Evolutionary conservation across 257 asterid genomes (phyloP).

Genomic region (Solanum habrochaites): DNA sequence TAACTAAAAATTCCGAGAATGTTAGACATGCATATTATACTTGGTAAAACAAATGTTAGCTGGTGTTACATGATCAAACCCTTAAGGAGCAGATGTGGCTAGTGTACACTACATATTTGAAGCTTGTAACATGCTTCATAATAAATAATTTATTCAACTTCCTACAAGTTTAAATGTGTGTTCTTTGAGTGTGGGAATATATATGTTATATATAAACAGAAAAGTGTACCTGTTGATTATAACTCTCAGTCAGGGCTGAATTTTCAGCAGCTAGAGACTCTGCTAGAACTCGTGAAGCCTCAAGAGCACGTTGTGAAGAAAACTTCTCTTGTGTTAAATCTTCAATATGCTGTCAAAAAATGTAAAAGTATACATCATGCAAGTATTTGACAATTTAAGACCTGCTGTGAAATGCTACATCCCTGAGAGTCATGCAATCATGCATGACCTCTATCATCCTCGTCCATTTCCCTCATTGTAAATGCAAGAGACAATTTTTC

Average conservation of each 20-base stretch:
- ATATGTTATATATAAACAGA: not conserved
- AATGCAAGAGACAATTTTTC: not conserved
- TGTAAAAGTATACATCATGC: not conserved
- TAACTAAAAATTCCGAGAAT: not conserved
- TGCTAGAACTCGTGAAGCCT: constrained; percentile 69
- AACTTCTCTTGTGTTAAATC: constrained; percentile 95
- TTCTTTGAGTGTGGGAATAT: not conserved
- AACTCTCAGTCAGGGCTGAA: constrained; percentile 83
- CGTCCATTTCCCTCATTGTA: not conserved
- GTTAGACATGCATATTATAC: not conserved
- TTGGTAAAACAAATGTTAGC: not conserved
- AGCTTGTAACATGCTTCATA: not conserved
- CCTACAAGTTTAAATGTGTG: not conserved
- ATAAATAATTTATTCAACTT: not conserved
- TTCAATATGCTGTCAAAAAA: constrained; percentile 72
- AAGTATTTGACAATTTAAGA: not conserved
- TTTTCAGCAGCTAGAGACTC: constrained; percentile 97
- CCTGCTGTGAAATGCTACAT: not conserved
- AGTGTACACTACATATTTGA: not conserved
- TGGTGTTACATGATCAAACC: not conserved
- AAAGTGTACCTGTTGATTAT: constrained; percentile 67
- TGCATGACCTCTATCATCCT: not conserved
- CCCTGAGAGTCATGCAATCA: not conserved
- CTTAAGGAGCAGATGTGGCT: not conserved
- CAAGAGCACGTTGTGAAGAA: constrained; percentile 91